phyloP scores from a whole-genome alignment of 73 alveolate genomes.

The Symbiodinium pilosum region DNA sequence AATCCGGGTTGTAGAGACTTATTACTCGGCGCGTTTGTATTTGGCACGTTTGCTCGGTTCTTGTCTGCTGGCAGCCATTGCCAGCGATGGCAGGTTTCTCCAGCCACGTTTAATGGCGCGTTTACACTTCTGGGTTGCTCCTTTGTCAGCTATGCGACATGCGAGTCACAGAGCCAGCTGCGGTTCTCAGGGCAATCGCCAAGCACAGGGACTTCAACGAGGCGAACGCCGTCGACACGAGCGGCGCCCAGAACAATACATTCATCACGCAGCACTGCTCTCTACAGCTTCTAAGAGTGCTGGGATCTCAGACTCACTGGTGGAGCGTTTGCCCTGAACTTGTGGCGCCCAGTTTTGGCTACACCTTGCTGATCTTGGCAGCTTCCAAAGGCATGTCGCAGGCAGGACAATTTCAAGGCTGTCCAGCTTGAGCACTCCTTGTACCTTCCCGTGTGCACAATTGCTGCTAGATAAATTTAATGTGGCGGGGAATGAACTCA shows the following conservation, averaged over 20 bases:
- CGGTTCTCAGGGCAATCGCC: slow-evolving; percentile 27
- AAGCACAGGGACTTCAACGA: slow-evolving; percentile 29
- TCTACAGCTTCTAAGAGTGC: background rate
- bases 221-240: slow-evolving; percentile 23
- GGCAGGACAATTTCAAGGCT: background rate
- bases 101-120: background rate
- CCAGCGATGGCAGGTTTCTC: background rate
- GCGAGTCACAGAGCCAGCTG: background rate
- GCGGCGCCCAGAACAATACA: background rate
- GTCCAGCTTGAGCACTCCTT: background rate
- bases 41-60: background rate
- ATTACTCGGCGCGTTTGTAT: background rate
- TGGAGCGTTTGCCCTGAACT: background rate
- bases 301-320: background rate
- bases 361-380: slow-evolving; percentile 29
- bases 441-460: no score
- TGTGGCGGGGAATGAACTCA: no score
- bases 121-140: background rate
- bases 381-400: slow-evolving; percentile 45
- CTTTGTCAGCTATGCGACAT: no score
- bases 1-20: background rate
- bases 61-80: background rate
- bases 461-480: no score
- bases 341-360: background rate
- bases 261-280: no score